Conservation (phyloP, 148 eudicot species). For the Amaranthus cruentus region DNA sequence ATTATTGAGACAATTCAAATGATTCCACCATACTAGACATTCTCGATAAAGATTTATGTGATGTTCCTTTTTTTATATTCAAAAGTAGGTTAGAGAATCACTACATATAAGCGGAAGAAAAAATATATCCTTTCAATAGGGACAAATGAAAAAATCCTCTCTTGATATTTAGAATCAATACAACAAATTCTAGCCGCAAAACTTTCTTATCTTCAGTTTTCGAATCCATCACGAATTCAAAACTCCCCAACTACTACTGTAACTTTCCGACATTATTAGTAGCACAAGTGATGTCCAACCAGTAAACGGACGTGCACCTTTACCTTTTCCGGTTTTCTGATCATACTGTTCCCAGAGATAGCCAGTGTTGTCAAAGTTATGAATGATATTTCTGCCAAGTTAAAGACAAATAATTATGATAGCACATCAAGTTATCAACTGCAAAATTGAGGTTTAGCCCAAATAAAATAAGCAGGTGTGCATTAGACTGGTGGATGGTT, state of each 20-base stretch:
- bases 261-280: conserved; percentile 80
- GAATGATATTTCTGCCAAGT: conserved; percentile 59
- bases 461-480: background rate
- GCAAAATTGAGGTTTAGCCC: background rate
- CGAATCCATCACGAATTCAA: conserved; percentile 17
- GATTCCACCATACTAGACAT: too few species aligned
- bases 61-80: too few species aligned
- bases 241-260: conserved; percentile 44
- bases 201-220: background rate
- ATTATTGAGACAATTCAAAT: too few species aligned
- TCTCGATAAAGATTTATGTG: too few species aligned
- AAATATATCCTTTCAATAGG: too few species aligned
- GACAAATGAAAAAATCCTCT: too few species aligned
- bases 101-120: too few species aligned
- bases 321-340: conserved; percentile 84
- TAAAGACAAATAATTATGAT: background rate
- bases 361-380: conserved; percentile 61
- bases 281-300: conserved; percentile 93
- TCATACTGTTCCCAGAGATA: conserved; percentile 93
- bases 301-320: conserved; percentile 73
- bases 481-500: background rate
- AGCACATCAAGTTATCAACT: too few species aligned
- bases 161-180: background rate
- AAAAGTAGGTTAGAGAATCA: too few species aligned
- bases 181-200: conserved; percentile 10